Evolutionary conservation across 768 basidiomycete species (phyloP).

Genomic region (Leccinum boreale): DNA sequence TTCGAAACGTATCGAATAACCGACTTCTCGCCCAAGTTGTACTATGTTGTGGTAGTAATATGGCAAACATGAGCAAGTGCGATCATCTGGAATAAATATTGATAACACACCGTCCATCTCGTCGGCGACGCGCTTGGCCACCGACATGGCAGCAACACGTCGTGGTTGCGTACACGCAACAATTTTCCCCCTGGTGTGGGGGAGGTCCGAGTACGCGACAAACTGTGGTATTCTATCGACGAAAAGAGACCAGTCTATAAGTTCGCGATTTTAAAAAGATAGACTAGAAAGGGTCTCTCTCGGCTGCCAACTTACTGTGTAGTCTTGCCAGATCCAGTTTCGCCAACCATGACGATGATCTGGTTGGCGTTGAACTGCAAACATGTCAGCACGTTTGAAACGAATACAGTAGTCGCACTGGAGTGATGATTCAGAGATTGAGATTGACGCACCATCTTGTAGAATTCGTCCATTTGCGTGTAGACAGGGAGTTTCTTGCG

Average conservation of each 20-base stretch:
- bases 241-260: conserved; percentile 31
- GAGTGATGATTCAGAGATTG: not conserved
- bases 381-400: not conserved
- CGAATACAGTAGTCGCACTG: not conserved
- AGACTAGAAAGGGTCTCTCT: conserved; percentile 20
- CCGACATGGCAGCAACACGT: conserved; percentile 96
- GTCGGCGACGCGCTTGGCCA: conserved; percentile 97
- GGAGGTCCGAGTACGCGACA: conserved; percentile 89
- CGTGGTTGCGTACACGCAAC: conserved; percentile 97
- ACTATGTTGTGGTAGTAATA: conserved; percentile 45
- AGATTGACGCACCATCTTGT: conserved; percentile 66
- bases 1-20: conserved; percentile 98
- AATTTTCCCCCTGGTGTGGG: conserved; percentile 84
- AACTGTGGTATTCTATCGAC: conserved; percentile 88
- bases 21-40: conserved; percentile 89
- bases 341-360: conserved; percentile 88
- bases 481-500: conserved; percentile 91
- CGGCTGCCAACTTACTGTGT: conserved; percentile 68
- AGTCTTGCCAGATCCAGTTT: conserved; percentile 95
- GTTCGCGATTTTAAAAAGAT: conserved; percentile 19
- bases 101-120: conserved; percentile 89
- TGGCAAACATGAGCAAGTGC: conserved; percentile 6
- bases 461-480: conserved; percentile 90
- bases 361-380: conserved; percentile 46
- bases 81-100: not conserved